Percentiles rank a stretch among this genome's conserved stretches.
Evolutionary conservation across 2,329 filamentous ascomycete genomes (phyloP).

Genomic region (Ilyonectria robusta): DNA sequence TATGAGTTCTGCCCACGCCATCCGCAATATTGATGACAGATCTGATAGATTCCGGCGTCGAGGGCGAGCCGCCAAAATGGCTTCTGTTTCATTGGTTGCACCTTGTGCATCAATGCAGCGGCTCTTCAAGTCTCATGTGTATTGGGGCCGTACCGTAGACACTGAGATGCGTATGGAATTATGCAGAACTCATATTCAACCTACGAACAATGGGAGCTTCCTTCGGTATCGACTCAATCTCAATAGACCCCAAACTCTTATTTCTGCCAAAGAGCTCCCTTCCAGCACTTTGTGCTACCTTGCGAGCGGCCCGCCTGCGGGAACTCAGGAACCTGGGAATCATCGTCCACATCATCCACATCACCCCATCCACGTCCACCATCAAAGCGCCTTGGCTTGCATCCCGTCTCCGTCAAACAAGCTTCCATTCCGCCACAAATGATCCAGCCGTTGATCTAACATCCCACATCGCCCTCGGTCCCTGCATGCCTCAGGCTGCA

Average conservation of each 20-base stretch:
- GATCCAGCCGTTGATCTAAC: background rate
- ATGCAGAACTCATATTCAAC: too few species aligned
- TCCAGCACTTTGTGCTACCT: background rate
- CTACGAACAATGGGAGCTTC: background rate
- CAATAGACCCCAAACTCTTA: background rate
- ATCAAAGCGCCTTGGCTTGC: constrained; percentile 44
- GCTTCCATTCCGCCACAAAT: constrained; percentile 31
- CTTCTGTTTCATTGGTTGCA: background rate
- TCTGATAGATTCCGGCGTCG: background rate
- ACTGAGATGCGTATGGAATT: background rate
- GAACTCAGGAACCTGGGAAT: constrained; percentile 13
- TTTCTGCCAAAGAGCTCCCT: background rate
- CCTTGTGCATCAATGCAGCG: background rate
- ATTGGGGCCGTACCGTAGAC: background rate
- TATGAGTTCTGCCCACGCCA: background rate
- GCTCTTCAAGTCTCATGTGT: background rate
- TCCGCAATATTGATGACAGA: background rate
- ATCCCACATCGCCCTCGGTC: background rate
- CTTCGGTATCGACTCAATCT: background rate
- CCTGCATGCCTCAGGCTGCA: constrained; percentile 18
- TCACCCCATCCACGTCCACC: constrained; percentile 7
- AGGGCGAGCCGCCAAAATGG: background rate
- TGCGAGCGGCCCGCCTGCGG: constrained; percentile 22
- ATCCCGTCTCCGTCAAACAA: constrained; percentile 45
- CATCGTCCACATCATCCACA: constrained; percentile 10